Percentiles rank a stretch among this genome's conserved stretches.
These are phyloP conservation scores for Colletotrichum caudatum DNA, from an alignment of 2,329 filamentous ascomycete genomes.

Conservation along the genomic window DNA sequence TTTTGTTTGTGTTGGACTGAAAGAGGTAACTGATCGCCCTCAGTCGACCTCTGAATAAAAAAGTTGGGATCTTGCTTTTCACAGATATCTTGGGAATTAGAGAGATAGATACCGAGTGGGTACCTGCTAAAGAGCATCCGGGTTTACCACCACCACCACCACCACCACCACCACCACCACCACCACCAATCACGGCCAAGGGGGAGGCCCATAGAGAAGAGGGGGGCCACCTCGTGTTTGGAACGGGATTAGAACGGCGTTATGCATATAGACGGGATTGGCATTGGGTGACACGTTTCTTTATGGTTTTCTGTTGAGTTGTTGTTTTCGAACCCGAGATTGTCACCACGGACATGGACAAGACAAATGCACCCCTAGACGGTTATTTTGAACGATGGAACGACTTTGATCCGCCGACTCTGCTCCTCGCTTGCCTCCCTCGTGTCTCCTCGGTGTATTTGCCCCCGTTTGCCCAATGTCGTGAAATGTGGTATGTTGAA, in stretches of 20 bases:
- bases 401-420: slow-evolving; percentile 23
- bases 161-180: slow-evolving; percentile 1
- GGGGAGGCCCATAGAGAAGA: not conserved
- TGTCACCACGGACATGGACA: slow-evolving; percentile 16
- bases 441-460: not conserved
- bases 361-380: slow-evolving; percentile 27
- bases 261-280: slow-evolving; percentile 38
- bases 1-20: slow-evolving; percentile 15
- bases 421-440: not conserved
- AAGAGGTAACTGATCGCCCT: slow-evolving; percentile 12
- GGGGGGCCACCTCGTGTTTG: slow-evolving; percentile 11
- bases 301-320: not conserved
- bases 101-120: not conserved
- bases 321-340: not conserved
- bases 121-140: not conserved
- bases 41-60: slow-evolving; percentile 8
- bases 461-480: not conserved
- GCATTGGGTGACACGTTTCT: slow-evolving; percentile 14
- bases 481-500: not conserved
- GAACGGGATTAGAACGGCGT: slow-evolving; percentile 34
- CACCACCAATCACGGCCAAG: slow-evolving; percentile 1
- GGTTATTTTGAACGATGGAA: slow-evolving; percentile 35
- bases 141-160: not conserved
- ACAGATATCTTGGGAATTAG: slow-evolving; percentile 17
- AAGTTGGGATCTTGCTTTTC: slow-evolving; percentile 24